A percentile compares a stretch with the other conserved stretches of the same genome.
Evolutionary conservation across 495 filamentous ascomycete species (phyloP).

Genomic region (Aspergillus asperescens): DNA sequence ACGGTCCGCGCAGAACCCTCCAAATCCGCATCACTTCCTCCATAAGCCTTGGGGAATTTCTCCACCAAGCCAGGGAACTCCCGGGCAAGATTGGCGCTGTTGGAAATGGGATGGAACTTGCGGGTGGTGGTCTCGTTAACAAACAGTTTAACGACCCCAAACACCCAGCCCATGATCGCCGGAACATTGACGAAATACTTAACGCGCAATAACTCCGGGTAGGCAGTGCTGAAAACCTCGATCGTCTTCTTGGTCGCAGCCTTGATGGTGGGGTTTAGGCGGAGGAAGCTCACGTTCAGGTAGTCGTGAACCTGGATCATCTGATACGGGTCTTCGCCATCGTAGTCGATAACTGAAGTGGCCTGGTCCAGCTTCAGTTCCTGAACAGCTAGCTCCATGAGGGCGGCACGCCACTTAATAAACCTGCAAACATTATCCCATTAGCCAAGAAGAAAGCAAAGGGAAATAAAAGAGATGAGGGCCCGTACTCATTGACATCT

Average conservation of each 20-base stretch:
- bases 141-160: conserved; percentile 70
- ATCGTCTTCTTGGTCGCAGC: conserved; percentile 73
- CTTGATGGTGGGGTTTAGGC: conserved; percentile 62
- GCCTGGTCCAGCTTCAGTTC: conserved; percentile 62
- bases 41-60: conserved; percentile 61
- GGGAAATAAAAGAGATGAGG: no score
- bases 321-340: conserved; percentile 73
- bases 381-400: conserved; percentile 76
- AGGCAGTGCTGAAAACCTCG: conserved; percentile 66
- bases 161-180: conserved; percentile 82
- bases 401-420: conserved; percentile 74
- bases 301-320: conserved; percentile 91
- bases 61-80: conserved; percentile 59
- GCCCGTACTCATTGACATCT: conserved; percentile 69
- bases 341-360: conserved; percentile 66
- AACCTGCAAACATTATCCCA: conserved; percentile 50
- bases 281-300: conserved; percentile 72
- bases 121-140: conserved; percentile 71
- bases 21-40: conserved; percentile 55
- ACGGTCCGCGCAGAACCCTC: conserved; percentile 28
- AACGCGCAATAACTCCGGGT: conserved; percentile 80
- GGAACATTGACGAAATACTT: conserved; percentile 96
- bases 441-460: neutral
- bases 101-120: conserved; percentile 79
- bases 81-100: conserved; percentile 61